Evolutionary conservation across 345 rosid species (phyloP).

Genomic region (Citrus glauca): DNA sequence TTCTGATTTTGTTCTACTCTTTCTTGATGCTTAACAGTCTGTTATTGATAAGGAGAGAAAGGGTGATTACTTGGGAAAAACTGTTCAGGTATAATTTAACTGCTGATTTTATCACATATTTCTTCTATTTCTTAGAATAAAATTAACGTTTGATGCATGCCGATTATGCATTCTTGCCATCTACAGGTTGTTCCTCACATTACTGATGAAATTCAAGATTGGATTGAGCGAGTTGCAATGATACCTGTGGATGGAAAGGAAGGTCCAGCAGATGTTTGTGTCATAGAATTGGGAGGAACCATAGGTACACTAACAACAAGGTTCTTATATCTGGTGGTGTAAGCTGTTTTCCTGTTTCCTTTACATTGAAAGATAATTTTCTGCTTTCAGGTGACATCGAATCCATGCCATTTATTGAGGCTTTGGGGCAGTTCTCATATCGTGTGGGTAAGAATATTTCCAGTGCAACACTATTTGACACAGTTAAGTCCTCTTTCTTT

Average conservation of each 20-base stretch:
- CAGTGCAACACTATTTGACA: background rate
- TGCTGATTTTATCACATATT: background rate
- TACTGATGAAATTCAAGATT: conserved; percentile 92
- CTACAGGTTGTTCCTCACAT: conserved; percentile 93
- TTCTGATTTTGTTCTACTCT: background rate
- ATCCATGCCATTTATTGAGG: conserved; percentile 97
- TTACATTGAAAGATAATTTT: conserved; percentile 1
- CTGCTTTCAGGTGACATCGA: conserved; percentile 86
- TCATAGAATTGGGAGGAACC: conserved; percentile 97
- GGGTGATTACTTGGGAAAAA: conserved; percentile 96
- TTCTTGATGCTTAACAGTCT: conserved; percentile 35
- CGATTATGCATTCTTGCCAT: conserved; percentile 7
- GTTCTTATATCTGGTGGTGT: background rate
- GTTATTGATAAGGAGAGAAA: conserved; percentile 90
- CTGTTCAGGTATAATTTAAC: conserved; percentile 69
- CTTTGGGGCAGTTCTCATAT: conserved; percentile 89
- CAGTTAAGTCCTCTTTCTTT: background rate
- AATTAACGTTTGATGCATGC: background rate
- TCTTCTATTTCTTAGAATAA: background rate
- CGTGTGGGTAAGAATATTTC: conserved; percentile 67
- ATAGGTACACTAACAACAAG: conserved; percentile 48
- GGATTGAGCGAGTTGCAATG: conserved; percentile 87
- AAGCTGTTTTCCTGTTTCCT: conserved; percentile 7
- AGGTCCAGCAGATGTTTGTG: conserved; percentile 93
- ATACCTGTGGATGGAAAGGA: conserved; percentile 86